These are phyloP conservation scores for Fomitopsis pinicola DNA, from an alignment of 1,284 basidiomycete genomes.

Conservation along the genomic window DNA sequence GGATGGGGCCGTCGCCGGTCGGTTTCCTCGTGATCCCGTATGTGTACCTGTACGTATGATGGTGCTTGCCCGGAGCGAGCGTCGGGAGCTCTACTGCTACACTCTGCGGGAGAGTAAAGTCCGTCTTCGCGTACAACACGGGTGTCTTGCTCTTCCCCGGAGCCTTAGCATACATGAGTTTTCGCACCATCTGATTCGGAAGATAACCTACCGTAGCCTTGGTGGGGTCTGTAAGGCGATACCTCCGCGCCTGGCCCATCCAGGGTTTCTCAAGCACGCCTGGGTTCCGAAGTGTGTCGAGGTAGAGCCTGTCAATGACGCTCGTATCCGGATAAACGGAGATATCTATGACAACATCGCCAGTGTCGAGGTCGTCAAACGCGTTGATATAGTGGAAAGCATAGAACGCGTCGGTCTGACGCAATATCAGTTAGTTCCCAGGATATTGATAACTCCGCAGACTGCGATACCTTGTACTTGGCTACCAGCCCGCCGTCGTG, in stretches of 20 bases:
- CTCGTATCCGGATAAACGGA: constrained; percentile 29
- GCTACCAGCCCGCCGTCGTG: constrained; percentile 29
- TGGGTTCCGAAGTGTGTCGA: constrained; percentile 21
- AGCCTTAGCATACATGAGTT: background rate
- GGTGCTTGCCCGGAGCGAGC: background rate
- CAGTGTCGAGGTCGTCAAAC: constrained; percentile 30
- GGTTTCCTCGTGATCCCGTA: background rate
- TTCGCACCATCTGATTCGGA: background rate
- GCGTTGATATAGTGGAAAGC: constrained; percentile 34
- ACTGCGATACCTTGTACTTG: constrained; percentile 23
- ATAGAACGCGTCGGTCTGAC: constrained; percentile 32
- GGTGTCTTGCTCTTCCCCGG: background rate
- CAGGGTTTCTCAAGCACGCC: background rate
- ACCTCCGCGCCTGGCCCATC: constrained; percentile 17
- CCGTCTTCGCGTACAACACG: constrained; percentile 7
- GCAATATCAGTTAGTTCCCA: no score
- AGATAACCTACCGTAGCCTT: background rate
- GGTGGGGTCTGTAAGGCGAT: constrained; percentile 11
- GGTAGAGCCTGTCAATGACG: constrained; percentile 25
- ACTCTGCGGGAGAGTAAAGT: background rate
- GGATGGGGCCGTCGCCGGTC: background rate
- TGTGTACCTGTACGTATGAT: background rate
- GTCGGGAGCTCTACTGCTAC: background rate
- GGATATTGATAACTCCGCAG: no score
- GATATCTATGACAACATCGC: constrained; percentile 33